Base-by-base conservation (phyloP, 495 filamentous ascomycete species). In the Aspergillus steynii region DNA sequence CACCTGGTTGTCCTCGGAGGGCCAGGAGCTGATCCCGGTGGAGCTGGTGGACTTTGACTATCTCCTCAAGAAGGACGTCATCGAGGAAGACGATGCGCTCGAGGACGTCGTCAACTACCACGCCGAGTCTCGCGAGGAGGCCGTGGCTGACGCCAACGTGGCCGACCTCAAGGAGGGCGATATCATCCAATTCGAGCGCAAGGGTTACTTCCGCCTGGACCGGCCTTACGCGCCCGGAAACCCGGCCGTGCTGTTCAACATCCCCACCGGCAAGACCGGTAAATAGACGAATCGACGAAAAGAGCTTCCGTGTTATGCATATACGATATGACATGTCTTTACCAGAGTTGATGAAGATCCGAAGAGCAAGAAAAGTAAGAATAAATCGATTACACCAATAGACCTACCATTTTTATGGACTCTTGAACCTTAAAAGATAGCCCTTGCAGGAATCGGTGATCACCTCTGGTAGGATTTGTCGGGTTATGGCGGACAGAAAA, bases 101-200 rank as follows among this genome's bases (percentile, higher is more conserved):
- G 91, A 95, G 71, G 85, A 94, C 56, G 92, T 91, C 69, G 71
- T 96, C 60, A 96, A 85, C 70, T 80, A 83, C 46, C 73, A 86
- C 54, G 96, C 91, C 0, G 87, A 91, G 78, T 89, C 87, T 60
- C 85, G 87, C 69, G 88, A 89, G 59, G 82, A 86, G 50, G 90
- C 87, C 15, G 67, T 90, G 51, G 94, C 91, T 46, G 93, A 97
- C 68, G 87, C 85, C 70, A 95, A 93, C 64, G 85, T 96, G 0
- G 81, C 85, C 2, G 80, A 84, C 49, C 76, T 96, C 55, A 88
- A 89, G 79, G 85, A 85, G 73, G 90, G 88, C 66, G 90, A 94
- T 64, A 91, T 97, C 58, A 90, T 97, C 62, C 93, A 97, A 80
- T 92, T 97, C 62, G 93, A 97, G 82, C 83, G 93, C 49, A 93